These are phyloP conservation scores for Rhodotorula sp. DNA, from an alignment of 1,284 basidiomycete species.

Conservation along the genomic window DNA sequence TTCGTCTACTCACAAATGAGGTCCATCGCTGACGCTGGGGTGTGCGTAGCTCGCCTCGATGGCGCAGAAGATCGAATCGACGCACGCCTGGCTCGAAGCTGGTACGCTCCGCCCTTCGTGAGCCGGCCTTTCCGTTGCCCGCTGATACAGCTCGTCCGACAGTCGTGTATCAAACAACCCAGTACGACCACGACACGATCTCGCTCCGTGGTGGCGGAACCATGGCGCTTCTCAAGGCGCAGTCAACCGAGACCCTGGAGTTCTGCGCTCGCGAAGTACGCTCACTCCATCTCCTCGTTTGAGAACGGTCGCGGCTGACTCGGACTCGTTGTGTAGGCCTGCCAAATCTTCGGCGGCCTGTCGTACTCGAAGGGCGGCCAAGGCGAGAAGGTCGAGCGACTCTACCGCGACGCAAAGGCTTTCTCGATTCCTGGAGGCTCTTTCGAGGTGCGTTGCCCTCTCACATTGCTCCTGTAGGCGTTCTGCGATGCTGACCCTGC, in stretches of 20 bases:
- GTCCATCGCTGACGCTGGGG: neutral
- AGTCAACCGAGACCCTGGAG: conserved; percentile 35
- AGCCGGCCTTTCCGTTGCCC: neutral
- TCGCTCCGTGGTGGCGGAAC: conserved; percentile 35
- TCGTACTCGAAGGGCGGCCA: conserved; percentile 42
- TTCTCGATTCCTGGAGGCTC: conserved; percentile 39
- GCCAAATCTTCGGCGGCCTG: conserved; percentile 43
- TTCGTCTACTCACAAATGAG: neutral
- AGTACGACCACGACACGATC: conserved; percentile 36
- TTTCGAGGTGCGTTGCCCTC: conserved; percentile 1
- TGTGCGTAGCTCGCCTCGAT: conserved; percentile 35
- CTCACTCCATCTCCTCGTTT: too few species aligned
- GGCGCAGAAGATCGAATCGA: conserved; percentile 39
- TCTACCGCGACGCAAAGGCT: conserved; percentile 39
- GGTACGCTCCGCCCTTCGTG: neutral
- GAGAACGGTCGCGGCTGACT: too few species aligned
- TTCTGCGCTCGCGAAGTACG: conserved; percentile 33
- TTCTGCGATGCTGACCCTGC: too few species aligned
- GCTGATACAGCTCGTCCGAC: neutral
- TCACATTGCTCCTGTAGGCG: too few species aligned
- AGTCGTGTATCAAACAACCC: conserved; percentile 36
- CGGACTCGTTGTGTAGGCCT: conserved; percentile 3
- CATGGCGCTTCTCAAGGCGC: conserved; percentile 40
- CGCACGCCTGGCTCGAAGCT: conserved; percentile 40
- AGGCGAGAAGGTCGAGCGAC: conserved; percentile 42